phyloP scores from a whole-genome alignment of 352 stramenopile species.

The Globisporangium viniferum region DNA sequence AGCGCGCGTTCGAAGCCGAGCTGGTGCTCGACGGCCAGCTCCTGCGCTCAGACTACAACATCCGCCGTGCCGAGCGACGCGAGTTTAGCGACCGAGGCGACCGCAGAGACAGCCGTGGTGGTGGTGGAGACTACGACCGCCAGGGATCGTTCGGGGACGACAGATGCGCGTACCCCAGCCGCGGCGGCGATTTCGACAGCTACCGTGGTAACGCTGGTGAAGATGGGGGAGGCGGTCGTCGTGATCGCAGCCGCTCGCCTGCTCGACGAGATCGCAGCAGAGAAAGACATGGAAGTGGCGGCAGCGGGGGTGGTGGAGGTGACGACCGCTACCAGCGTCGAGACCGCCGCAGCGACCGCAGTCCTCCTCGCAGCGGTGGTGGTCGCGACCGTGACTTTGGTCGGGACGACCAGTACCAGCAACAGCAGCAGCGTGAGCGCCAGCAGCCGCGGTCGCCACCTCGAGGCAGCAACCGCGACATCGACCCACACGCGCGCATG shows the following conservation, averaged over 20 bases:
- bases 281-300: slow-evolving; percentile 5
- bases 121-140: background rate
- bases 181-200: slow-evolving; percentile 1
- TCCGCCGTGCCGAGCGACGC: slow-evolving; percentile 21
- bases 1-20: slow-evolving; percentile 40
- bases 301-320: background rate
- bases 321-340: slow-evolving; percentile 6
- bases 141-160: slow-evolving; percentile 1
- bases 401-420: background rate
- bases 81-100: background rate
- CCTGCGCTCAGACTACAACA: slow-evolving; percentile 58
- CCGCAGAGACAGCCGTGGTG: background rate
- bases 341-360: slow-evolving; percentile 12
- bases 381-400: slow-evolving; percentile 4
- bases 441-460: background rate
- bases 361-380: slow-evolving; percentile 5
- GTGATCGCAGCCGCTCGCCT: slow-evolving; percentile 16
- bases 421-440: background rate
- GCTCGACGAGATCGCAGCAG: slow-evolving; percentile 9
- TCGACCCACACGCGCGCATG: slow-evolving; percentile 7
- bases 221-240: background rate
- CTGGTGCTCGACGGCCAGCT: slow-evolving; percentile 40
- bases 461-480: background rate
- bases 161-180: background rate
- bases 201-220: background rate